phyloP scores from a whole-genome alignment of 2,329 filamentous ascomycete genomes.

The Beauveria medogensis region DNA sequence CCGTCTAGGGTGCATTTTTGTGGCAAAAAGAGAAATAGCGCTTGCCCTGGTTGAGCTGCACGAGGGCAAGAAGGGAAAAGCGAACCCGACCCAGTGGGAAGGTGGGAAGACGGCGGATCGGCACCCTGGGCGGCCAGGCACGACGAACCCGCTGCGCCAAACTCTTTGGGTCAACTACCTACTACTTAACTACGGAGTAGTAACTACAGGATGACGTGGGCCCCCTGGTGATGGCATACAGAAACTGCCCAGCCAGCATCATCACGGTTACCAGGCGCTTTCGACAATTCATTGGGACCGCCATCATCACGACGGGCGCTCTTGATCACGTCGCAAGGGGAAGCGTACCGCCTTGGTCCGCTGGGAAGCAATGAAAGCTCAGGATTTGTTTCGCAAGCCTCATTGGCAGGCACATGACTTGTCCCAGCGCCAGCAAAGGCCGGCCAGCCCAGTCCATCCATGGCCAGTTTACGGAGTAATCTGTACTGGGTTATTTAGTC shows the following conservation, averaged over 20 bases:
- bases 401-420: neutral
- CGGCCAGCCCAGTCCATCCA: no score
- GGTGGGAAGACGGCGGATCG: slow-evolving; percentile 8
- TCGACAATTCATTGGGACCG: neutral
- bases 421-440: neutral
- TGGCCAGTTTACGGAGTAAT: neutral
- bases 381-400: neutral
- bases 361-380: no score
- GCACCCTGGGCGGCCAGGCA: neutral
- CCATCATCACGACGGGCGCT: neutral
- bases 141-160: slow-evolving; percentile 5
- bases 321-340: neutral
- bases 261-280: neutral
- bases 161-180: neutral
- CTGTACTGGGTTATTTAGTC: neutral
- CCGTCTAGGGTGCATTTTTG: neutral
- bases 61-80: neutral
- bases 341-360: no score
- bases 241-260: neutral
- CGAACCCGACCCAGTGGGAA: neutral
- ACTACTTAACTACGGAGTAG: no score
- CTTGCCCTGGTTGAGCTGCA: neutral
- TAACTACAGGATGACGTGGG: neutral
- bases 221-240: neutral
- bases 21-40: no score